phyloP scores from a whole-genome alignment of 306 rosid species.

The Inga laurina region DNA sequence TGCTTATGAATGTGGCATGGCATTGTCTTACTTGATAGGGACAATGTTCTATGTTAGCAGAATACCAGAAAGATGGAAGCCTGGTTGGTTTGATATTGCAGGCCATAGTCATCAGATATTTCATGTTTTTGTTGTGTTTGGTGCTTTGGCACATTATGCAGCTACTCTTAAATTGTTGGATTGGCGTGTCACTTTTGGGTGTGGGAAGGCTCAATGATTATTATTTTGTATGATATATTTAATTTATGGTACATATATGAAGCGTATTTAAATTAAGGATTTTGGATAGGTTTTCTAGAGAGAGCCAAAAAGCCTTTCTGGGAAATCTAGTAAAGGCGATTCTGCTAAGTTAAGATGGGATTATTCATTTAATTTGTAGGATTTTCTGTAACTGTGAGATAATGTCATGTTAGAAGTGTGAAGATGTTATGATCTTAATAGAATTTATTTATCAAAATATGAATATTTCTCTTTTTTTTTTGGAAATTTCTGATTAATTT shows the following conservation, averaged over 20 bases:
- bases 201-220: constrained; percentile 33
- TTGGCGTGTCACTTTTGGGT: constrained; percentile 70
- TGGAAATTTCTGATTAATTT: too few relatives aligned
- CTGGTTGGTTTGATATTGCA: constrained; percentile 88
- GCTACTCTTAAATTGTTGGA: constrained; percentile 76
- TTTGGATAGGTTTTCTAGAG: constrained; percentile 3
- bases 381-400: constrained; percentile 31
- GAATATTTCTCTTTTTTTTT: background rate
- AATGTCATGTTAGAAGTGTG: background rate
- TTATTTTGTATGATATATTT: background rate
- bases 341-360: constrained; percentile 18
- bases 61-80: constrained; percentile 86
- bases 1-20: constrained; percentile 75
- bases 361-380: constrained; percentile 20
- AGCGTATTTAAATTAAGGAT: background rate
- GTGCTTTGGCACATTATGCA: constrained; percentile 86
- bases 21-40: constrained; percentile 72
- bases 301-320: background rate
- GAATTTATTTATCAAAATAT: constrained; percentile 17
- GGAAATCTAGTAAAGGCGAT: constrained; percentile 9
- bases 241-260: constrained; percentile 1
- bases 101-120: constrained; percentile 97
- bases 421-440: background rate
- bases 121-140: constrained; percentile 80
- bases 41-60: constrained; percentile 70